Conservation (phyloP, 495 filamentous ascomycete species). For the Penicillium coffeae region DNA sequence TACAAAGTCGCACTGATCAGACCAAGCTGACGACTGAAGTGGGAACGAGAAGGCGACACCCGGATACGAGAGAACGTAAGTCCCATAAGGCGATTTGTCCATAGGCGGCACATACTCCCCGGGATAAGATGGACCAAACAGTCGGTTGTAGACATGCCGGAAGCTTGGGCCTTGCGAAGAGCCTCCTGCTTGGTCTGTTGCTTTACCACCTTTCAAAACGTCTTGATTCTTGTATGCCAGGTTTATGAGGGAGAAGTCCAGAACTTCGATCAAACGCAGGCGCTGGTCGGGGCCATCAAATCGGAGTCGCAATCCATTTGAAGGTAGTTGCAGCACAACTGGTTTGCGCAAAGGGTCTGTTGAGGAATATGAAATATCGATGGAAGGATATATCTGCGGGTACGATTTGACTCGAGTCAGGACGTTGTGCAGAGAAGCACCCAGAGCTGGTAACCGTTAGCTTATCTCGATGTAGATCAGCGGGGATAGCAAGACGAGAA, state of each 20-base stretch:
- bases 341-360: slow-evolving; percentile 66
- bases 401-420: slow-evolving; percentile 81
- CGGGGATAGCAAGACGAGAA: neutral
- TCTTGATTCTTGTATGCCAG: slow-evolving; percentile 84
- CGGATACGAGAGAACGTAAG: slow-evolving; percentile 87
- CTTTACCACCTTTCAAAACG: slow-evolving; percentile 60
- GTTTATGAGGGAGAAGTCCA: slow-evolving; percentile 82
- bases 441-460: slow-evolving; percentile 60
- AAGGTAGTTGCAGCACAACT: slow-evolving; percentile 67
- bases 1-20: slow-evolving; percentile 77
- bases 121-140: slow-evolving; percentile 86
- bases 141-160: slow-evolving; percentile 82
- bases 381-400: slow-evolving; percentile 71
- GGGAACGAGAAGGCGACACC: slow-evolving; percentile 91
- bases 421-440: slow-evolving; percentile 84
- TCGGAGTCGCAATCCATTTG: slow-evolving; percentile 81
- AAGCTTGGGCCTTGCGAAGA: slow-evolving; percentile 69
- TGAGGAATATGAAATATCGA: slow-evolving; percentile 74
- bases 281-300: slow-evolving; percentile 95
- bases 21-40: slow-evolving; percentile 71
- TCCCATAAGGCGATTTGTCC: slow-evolving; percentile 52
- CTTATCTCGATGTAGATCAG: slow-evolving; percentile 3
- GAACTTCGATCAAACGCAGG: slow-evolving; percentile 81
- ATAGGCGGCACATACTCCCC: slow-evolving; percentile 78
- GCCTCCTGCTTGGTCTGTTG: slow-evolving; percentile 31